phyloP scores from a whole-genome alignment of 2,329 filamentous ascomycete genomes.

The Colletotrichum plurivorum region DNA sequence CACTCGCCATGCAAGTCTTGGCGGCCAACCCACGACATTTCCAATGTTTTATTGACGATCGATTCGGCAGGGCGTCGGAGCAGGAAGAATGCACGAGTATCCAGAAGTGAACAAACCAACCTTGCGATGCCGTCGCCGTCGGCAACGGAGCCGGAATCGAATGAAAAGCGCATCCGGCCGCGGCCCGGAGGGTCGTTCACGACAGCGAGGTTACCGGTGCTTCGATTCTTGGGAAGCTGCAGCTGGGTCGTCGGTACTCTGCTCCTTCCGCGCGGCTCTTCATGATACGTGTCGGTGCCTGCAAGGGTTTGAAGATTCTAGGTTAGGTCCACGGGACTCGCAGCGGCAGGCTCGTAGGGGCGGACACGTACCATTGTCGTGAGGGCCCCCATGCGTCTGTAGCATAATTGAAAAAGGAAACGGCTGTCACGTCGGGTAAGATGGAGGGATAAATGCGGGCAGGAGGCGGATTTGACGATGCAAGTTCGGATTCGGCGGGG shows the following conservation, averaged over 20 bases:
- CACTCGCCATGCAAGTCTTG: slow-evolving; percentile 4
- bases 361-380: slow-evolving; percentile 55
- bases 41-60: not conserved
- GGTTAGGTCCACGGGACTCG: slow-evolving; percentile 24
- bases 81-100: slow-evolving; percentile 1
- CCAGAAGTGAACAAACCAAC: slow-evolving; percentile 59
- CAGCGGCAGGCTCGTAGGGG: slow-evolving; percentile 11
- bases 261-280: slow-evolving; percentile 59
- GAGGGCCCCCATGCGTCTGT: slow-evolving; percentile 59
- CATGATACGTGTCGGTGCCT: slow-evolving; percentile 58
- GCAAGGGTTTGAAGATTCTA: slow-evolving; percentile 44
- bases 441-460: slow-evolving; percentile 30
- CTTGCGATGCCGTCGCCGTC: slow-evolving; percentile 76
- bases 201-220: slow-evolving; percentile 73
- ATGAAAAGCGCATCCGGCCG: slow-evolving; percentile 79
- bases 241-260: slow-evolving; percentile 60
- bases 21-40: not conserved
- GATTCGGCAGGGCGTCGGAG: slow-evolving; percentile 2
- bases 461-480: slow-evolving; percentile 38
- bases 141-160: slow-evolving; percentile 76
- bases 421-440: slow-evolving; percentile 28
- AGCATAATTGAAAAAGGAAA: slow-evolving; percentile 54
- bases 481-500: slow-evolving; percentile 40
- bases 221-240: slow-evolving; percentile 74
- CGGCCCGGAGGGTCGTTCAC: slow-evolving; percentile 67